These are phyloP conservation scores for Penicillium sp. DNA, from an alignment of 2,329 filamentous ascomycete genomes.

Conservation along the genomic window DNA sequence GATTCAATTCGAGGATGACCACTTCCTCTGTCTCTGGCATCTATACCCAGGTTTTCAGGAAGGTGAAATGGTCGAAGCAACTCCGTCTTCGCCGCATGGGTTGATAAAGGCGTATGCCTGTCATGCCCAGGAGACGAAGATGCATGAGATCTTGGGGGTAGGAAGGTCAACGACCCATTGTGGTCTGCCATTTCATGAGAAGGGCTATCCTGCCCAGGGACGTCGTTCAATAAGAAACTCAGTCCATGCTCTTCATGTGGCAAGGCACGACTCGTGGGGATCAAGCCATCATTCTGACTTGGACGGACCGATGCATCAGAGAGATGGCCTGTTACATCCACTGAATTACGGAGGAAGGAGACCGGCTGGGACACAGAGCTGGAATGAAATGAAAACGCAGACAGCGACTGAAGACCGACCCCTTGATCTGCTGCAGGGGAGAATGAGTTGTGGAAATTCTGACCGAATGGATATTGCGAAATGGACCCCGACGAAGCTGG, in stretches of 20 bases:
- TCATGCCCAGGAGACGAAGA: slow-evolving; percentile 5
- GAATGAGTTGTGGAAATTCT: slow-evolving; percentile 21
- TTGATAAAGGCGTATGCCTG: neutral
- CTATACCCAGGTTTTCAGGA: neutral
- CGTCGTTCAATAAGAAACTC: slow-evolving; percentile 1
- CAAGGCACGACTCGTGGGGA: neutral
- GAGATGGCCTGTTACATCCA: slow-evolving; percentile 41
- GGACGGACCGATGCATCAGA: slow-evolving; percentile 18
- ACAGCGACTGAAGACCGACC: slow-evolving; percentile 28
- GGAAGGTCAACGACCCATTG: slow-evolving; percentile 6
- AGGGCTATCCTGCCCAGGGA: neutral
- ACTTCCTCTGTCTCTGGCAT: slow-evolving; percentile 3
- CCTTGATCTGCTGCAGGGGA: slow-evolving; percentile 26
- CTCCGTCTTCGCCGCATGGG: slow-evolving; percentile 4
- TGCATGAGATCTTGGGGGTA: slow-evolving; percentile 8
- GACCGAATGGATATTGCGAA: slow-evolving; percentile 21
- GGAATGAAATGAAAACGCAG: slow-evolving; percentile 33
- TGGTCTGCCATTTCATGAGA: slow-evolving; percentile 1
- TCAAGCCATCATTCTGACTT: slow-evolving; percentile 6
- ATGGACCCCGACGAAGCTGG: slow-evolving; percentile 17
- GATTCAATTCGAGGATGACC: slow-evolving; percentile 11
- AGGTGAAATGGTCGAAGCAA: slow-evolving; percentile 3
- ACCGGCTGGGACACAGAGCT: slow-evolving; percentile 36
- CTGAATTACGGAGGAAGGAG: slow-evolving; percentile 37
- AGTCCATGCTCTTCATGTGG: slow-evolving; percentile 9